phyloP scores from a whole-genome alignment of 2,329 filamentous ascomycete species.

The Ploettnerulaceae sp. region DNA sequence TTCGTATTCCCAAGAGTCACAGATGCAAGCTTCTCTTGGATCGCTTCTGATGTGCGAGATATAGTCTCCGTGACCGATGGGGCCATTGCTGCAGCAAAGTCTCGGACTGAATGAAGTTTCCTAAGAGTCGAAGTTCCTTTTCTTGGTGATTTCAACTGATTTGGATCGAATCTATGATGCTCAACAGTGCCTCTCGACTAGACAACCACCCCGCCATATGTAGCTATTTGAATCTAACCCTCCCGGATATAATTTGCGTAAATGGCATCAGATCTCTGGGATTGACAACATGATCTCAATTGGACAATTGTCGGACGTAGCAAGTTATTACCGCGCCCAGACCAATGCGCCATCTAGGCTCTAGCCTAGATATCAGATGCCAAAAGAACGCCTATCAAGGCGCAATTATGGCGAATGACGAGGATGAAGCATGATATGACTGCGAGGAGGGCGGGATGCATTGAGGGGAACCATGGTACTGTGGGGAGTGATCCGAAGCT shows the following conservation, averaged over 20 bases:
- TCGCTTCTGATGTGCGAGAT: conserved; percentile 21
- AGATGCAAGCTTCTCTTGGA: conserved; percentile 26
- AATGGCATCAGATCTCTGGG: conserved; percentile 11
- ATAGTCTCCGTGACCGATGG: conserved; percentile 28
- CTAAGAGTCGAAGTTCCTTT: too few relatives aligned
- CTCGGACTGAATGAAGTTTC: too few relatives aligned
- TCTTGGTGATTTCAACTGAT: background rate
- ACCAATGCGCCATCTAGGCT: too few relatives aligned
- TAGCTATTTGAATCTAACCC: background rate
- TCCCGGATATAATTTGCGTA: background rate
- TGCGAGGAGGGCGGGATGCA: background rate
- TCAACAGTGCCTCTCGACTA: background rate
- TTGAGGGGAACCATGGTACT: background rate
- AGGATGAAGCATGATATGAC: background rate
- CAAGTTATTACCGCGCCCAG: conserved; percentile 3
- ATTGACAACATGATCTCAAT: conserved; percentile 14
- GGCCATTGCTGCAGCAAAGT: conserved; percentile 21
- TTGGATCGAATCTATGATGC: background rate
- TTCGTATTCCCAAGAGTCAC: conserved; percentile 13
- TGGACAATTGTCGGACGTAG: conserved; percentile 1
- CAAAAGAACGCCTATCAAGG: background rate
- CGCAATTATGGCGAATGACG: background rate
- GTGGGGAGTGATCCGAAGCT: background rate
- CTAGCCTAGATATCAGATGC: background rate
- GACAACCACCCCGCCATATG: background rate